A percentile compares a stretch with the other conserved stretches of the same genome.
Evolutionary conservation across 2,329 filamentous ascomycete genomes (phyloP).

Genomic region (Penicillium rolfsii): DNA sequence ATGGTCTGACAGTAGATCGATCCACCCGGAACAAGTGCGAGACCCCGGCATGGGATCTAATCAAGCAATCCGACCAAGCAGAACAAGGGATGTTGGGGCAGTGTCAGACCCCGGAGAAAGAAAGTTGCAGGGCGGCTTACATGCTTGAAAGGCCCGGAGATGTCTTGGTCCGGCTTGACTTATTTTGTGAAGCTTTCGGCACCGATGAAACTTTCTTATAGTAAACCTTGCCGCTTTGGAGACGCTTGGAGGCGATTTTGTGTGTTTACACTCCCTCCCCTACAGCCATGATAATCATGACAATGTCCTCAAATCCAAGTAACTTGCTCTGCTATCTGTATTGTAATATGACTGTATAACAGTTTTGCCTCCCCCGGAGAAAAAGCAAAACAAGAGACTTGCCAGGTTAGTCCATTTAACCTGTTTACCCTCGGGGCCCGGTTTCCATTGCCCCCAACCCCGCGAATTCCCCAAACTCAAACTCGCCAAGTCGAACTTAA

Average conservation of each 20-base stretch:
- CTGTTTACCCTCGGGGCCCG: neutral
- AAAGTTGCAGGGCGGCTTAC: neutral
- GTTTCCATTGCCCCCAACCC: neutral
- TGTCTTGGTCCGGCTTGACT: neutral
- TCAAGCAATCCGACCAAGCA: neutral
- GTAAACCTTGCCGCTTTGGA: neutral
- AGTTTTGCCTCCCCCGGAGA: too few species aligned
- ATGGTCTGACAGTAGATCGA: neutral
- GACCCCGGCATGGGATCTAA: neutral
- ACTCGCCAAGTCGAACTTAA: neutral
- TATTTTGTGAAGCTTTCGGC: neutral
- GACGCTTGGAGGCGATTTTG: neutral
- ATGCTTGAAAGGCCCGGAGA: neutral
- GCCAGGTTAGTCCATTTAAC: neutral
- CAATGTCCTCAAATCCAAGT: too few species aligned
- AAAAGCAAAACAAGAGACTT: neutral
- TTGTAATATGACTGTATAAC: neutral
- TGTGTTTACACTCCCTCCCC: neutral
- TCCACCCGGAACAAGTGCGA: neutral
- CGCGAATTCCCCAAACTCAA: constrained; percentile 5
- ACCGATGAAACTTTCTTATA: neutral
- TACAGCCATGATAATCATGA: neutral
- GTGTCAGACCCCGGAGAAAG: neutral
- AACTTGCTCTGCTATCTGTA: neutral
- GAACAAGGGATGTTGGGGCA: neutral